Percentiles rank a stretch among this genome's conserved stretches.
phyloP scores from a whole-genome alignment of 305 asterid genomes.

The Fraxinus baroniana region DNA sequence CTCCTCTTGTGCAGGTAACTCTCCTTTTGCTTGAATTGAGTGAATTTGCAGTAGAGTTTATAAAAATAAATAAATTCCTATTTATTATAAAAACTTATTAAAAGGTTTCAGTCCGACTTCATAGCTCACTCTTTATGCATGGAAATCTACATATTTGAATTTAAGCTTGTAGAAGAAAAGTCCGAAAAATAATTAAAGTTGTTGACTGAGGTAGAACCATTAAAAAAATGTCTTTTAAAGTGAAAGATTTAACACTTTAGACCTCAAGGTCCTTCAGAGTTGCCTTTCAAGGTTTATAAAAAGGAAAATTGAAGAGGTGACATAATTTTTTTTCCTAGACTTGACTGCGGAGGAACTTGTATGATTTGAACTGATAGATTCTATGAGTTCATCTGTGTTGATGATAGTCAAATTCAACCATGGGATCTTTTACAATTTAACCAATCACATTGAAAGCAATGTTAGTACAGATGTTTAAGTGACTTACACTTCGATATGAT shows the following conservation, averaged over 20 bases:
- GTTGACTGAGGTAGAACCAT: not conserved
- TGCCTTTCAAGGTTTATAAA: not conserved
- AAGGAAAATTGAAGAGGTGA: not conserved
- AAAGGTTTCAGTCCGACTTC: not conserved
- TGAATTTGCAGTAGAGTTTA: conserved; percentile 2
- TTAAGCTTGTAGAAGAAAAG: not conserved
- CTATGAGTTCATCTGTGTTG: not conserved
- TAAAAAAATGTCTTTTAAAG: not conserved
- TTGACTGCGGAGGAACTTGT: not conserved
- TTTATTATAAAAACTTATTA: conserved; percentile 1
- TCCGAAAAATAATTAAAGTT: conserved; percentile 13
- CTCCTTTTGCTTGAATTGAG: conserved; percentile 8
- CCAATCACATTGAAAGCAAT: not conserved
- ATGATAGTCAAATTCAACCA: not conserved
- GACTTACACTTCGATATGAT: not conserved
- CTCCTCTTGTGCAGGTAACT: conserved; percentile 78
- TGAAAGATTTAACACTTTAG: conserved; percentile 7
- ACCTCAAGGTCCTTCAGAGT: conserved; percentile 9
- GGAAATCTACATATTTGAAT: not conserved
- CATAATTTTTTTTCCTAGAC: not conserved
- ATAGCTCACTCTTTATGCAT: not conserved
- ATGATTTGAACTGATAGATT: not conserved
- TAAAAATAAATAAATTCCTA: not conserved
- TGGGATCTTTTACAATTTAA: not conserved
- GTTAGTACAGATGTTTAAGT: not conserved